Evolutionary conservation across 2,329 filamentous ascomycete genomes (phyloP).

Genomic region (Didymella exigua): DNA sequence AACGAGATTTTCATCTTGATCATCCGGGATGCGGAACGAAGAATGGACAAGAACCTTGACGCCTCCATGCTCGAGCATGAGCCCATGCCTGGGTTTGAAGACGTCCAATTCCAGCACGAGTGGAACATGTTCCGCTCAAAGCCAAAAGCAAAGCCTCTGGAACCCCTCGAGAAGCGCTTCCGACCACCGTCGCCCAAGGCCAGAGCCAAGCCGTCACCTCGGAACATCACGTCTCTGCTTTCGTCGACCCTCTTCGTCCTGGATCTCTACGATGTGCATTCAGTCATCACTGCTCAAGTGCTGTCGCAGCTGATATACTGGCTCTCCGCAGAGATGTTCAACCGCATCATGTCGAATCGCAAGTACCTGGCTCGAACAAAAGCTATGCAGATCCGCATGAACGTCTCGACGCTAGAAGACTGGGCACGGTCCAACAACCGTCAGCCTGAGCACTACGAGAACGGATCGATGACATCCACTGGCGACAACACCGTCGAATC

Average conservation of each 20-base stretch:
- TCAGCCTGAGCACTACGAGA: constrained; percentile 93
- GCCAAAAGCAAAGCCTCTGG: constrained; percentile 79
- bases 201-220: constrained; percentile 86
- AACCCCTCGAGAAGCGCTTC: constrained; percentile 87
- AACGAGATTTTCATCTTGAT: constrained; percentile 99
- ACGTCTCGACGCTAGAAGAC: constrained; percentile 91
- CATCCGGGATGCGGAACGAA: constrained; percentile 90
- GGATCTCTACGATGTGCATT: constrained; percentile 98
- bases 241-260: constrained; percentile 96
- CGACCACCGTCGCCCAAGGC: constrained; percentile 92
- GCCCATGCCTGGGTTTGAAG: constrained; percentile 95
- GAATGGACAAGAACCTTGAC: constrained; percentile 95
- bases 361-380: constrained; percentile 95
- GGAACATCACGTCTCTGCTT: constrained; percentile 93
- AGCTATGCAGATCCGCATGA: constrained; percentile 99
- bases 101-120: constrained; percentile 95
- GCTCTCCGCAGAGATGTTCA: constrained; percentile 95
- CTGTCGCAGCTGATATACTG: constrained; percentile 93
- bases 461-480: constrained; percentile 81
- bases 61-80: constrained; percentile 95
- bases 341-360: constrained; percentile 94
- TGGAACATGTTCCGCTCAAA: constrained; percentile 98
- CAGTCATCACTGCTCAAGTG: constrained; percentile 91
- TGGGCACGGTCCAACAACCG: constrained; percentile 95
- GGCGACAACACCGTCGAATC: constrained; percentile 88